These are phyloP conservation scores for Chalaropsis thielavioides DNA, from an alignment of 2,329 filamentous ascomycete genomes.

Conservation along the genomic window DNA sequence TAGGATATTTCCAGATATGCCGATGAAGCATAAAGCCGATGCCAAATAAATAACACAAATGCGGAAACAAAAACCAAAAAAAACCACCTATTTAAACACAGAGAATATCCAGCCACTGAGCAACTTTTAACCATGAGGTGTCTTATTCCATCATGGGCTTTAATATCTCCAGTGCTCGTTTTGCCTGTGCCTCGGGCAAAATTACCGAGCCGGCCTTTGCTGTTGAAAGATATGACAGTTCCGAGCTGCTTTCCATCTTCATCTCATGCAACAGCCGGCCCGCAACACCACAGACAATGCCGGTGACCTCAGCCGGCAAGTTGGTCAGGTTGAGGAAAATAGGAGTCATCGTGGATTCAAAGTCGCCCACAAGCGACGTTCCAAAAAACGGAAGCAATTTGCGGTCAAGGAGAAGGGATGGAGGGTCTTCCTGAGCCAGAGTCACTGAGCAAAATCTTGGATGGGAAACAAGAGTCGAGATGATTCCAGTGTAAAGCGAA, in stretches of 20 bases:
- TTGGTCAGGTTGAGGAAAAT: constrained; percentile 76
- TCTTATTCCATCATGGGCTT: constrained; percentile 33
- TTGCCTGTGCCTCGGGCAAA: constrained; percentile 34
- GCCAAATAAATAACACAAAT: not conserved
- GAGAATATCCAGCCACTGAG: not conserved
- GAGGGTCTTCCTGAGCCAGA: constrained; percentile 56
- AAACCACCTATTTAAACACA: not conserved
- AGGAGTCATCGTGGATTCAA: constrained; percentile 58
- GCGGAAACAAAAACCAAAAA: not conserved
- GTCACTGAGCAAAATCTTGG: constrained; percentile 63
- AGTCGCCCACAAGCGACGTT: constrained; percentile 61
- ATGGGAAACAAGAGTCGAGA: constrained; percentile 44
- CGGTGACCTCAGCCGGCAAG: constrained; percentile 74
- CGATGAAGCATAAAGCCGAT: not conserved
- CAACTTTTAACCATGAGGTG: not conserved
- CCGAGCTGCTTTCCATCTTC: constrained; percentile 41
- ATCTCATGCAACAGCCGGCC: constrained; percentile 66
- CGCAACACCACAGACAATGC: constrained; percentile 89
- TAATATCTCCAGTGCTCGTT: constrained; percentile 52
- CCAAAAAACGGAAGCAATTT: constrained; percentile 50
- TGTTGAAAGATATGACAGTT: constrained; percentile 84
- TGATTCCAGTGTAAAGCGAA: constrained; percentile 47
- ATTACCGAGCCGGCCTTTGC: constrained; percentile 82
- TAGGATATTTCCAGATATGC: too few species aligned
- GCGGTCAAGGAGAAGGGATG: constrained; percentile 59